A percentile compares a stretch with the other conserved stretches of the same genome.
These are phyloP conservation scores for Hypoxylon sp. DNA, from an alignment of 2,329 filamentous ascomycete genomes.

Conservation along the genomic window DNA sequence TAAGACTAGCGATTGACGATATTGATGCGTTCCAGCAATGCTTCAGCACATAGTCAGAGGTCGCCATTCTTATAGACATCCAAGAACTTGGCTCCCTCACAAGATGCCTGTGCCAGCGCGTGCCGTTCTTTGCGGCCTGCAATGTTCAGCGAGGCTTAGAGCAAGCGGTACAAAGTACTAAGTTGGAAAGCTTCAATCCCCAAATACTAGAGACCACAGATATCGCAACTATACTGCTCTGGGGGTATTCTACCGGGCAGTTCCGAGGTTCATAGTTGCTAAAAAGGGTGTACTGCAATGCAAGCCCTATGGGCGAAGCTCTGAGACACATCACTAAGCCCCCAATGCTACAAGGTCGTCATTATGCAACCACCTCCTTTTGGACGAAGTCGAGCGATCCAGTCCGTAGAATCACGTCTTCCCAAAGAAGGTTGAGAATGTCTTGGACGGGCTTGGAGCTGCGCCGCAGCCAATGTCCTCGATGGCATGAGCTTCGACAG, in stretches of 20 bases:
- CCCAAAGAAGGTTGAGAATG: neutral
- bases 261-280: no score
- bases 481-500: neutral
- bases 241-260: no score
- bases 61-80: constrained; percentile 16
- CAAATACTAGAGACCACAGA: no score
- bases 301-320: constrained; percentile 12
- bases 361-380: constrained; percentile 1
- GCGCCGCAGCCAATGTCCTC: constrained; percentile 1
- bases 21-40: neutral
- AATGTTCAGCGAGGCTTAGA: neutral
- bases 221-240: no score
- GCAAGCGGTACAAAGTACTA: neutral
- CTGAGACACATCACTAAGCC: neutral
- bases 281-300: no score
- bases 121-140: constrained; percentile 4
- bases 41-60: neutral
- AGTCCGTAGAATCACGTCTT: neutral
- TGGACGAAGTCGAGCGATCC: neutral
- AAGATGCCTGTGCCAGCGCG: neutral
- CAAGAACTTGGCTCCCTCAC: constrained; percentile 11
- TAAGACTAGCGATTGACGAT: neutral
- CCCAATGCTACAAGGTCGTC: neutral
- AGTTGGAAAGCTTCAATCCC: no score
- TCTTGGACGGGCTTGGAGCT: neutral